Conservation (phyloP, 768 basidiomycete species). For the Tulasnella sp. region DNA sequence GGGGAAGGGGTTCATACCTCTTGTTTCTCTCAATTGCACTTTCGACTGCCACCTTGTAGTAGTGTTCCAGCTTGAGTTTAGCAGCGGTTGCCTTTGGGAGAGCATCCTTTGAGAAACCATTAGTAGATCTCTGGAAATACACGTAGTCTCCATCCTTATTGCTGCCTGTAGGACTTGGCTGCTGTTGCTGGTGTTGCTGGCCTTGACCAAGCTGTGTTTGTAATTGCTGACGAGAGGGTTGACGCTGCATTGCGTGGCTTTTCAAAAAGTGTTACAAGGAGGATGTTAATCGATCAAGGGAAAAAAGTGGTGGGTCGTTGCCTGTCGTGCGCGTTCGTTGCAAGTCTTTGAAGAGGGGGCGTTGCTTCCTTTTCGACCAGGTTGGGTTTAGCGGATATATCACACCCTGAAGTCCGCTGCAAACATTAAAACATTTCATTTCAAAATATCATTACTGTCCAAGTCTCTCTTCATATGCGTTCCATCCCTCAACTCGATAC, state of each 20-base stretch:
- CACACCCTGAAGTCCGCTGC: neutral
- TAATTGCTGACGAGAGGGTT: conserved; percentile 14
- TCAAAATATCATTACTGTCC: neutral
- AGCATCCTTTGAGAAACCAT: conserved; percentile 67
- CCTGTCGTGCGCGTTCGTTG: neutral
- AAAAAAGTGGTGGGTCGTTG: conserved; percentile 1
- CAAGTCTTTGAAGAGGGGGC: neutral
- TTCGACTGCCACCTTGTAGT: conserved; percentile 93
- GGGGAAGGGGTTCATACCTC: conserved; percentile 42
- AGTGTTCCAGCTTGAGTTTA: conserved; percentile 91
- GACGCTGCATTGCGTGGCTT: conserved; percentile 8
- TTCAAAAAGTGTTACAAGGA: neutral
- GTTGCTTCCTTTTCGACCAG: neutral
- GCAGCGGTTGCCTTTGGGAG: conserved; percentile 77
- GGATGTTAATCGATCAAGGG: too few relatives aligned
- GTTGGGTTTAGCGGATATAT: neutral
- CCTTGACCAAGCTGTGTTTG: conserved; percentile 10
- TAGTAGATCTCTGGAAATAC: conserved; percentile 74
- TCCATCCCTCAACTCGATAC: conserved; percentile 81
- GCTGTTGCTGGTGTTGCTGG: conserved; percentile 12
- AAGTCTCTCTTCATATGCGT: conserved; percentile 60
- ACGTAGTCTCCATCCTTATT: conserved; percentile 57
- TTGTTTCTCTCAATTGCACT: conserved; percentile 87
- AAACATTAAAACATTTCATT: conserved; percentile 1
- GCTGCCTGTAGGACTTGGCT: conserved; percentile 4